phyloP scores from a whole-genome alignment of 306 rosid genomes.

The Trichosanthes cucumerina region DNA sequence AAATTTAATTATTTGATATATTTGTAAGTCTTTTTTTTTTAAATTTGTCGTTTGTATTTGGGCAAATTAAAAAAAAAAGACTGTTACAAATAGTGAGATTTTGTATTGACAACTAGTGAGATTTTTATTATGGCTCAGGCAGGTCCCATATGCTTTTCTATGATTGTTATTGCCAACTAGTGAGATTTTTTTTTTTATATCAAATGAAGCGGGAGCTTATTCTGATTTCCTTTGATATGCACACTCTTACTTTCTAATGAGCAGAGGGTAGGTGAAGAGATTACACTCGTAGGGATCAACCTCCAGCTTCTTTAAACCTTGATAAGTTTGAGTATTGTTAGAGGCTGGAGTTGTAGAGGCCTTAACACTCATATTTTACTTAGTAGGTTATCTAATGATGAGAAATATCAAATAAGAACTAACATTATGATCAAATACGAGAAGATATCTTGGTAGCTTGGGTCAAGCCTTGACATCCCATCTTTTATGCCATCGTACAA shows the following conservation, averaged over 20 bases:
- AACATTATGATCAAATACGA: not conserved
- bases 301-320: not conserved
- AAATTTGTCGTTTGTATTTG: not conserved
- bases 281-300: not conserved
- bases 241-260: not conserved
- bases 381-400: not conserved
- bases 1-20: not conserved
- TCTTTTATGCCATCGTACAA: not conserved
- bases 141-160: not conserved
- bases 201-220: not conserved
- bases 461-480: not conserved
- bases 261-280: not conserved
- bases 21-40: not conserved
- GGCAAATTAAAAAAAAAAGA: not conserved
- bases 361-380: not conserved
- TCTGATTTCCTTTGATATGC: not conserved
- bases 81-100: too few relatives aligned
- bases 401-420: not conserved
- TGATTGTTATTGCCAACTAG: not conserved
- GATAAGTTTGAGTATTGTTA: not conserved
- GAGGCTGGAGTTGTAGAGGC: not conserved
- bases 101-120: not conserved
- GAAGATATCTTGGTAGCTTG: not conserved
- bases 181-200: not conserved
- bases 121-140: not conserved